Conservation (phyloP, 179 eudicot species). For the Carnegiea gigantea region DNA sequence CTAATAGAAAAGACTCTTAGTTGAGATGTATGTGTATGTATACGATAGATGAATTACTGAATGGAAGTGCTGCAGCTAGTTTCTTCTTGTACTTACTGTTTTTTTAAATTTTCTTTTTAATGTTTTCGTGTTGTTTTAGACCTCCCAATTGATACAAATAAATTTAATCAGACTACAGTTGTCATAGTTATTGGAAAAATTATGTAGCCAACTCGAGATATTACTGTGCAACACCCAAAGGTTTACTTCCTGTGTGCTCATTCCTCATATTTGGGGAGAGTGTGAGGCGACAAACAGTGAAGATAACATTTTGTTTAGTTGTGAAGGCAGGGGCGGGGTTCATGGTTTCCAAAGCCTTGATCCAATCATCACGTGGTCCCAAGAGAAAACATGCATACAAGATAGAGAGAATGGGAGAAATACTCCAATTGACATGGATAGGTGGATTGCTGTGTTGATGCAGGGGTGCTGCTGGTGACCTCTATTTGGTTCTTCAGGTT, state of each 20-base stretch:
- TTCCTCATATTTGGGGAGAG: background rate
- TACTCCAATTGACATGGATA: background rate
- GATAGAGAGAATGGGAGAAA: background rate
- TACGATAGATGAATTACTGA: background rate
- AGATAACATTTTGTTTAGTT: background rate
- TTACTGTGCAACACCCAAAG: background rate
- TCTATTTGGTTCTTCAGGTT: slow-evolving; percentile 64
- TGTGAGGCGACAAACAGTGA: background rate
- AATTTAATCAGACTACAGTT: background rate
- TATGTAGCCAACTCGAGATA: background rate
- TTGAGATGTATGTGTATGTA: background rate
- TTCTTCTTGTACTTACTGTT: background rate
- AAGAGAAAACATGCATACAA: background rate
- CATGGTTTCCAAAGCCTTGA: background rate
- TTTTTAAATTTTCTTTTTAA: background rate
- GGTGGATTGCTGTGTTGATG: slow-evolving; percentile 12
- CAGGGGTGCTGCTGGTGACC: slow-evolving; percentile 75
- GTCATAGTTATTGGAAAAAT: background rate
- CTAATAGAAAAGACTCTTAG: background rate
- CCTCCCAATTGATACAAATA: background rate
- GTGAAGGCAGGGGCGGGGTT: background rate
- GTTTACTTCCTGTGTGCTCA: background rate
- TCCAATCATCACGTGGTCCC: background rate
- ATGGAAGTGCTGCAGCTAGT: background rate
- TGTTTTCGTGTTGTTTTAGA: background rate